These are phyloP conservation scores for Cladosporium sp. DNA, from an alignment of 2,329 filamentous ascomycete genomes.

Conservation along the genomic window DNA sequence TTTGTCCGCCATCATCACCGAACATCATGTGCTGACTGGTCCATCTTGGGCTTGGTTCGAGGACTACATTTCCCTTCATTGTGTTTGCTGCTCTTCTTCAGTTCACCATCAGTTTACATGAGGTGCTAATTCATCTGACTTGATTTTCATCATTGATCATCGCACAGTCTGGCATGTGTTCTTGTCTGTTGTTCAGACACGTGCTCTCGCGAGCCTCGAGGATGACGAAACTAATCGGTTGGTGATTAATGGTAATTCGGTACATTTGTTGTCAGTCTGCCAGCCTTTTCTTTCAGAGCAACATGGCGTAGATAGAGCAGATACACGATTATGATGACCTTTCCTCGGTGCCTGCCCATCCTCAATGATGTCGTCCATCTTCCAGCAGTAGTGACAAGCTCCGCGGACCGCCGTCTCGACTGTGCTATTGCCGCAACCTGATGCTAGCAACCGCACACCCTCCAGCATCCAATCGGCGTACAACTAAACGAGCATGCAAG, in stretches of 20 bases:
- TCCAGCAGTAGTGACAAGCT: no score
- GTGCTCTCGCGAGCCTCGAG: constrained; percentile 25
- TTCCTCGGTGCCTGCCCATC: no score
- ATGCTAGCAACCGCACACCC: no score
- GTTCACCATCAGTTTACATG: not conserved
- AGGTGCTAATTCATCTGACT: constrained; percentile 2
- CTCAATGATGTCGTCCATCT: no score
- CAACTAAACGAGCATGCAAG: no score
- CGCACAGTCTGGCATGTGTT: constrained; percentile 3
- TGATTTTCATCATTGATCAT: not conserved
- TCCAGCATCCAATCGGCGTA: no score
- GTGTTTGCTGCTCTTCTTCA: not conserved
- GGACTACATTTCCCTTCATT: not conserved
- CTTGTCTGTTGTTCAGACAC: constrained; percentile 17
- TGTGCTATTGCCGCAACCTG: no score
- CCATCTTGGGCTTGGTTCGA: constrained; percentile 4
- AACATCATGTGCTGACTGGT: constrained; percentile 11
- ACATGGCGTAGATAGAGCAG: constrained; percentile 19
- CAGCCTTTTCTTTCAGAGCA: constrained; percentile 17
- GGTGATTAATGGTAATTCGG: constrained; percentile 24
- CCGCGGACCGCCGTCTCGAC: no score
- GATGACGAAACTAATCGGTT: constrained; percentile 13
- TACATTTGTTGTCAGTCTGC: constrained; percentile 15
- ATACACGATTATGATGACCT: constrained; percentile 12
- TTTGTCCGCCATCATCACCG: constrained; percentile 9